Conservation (phyloP, 2,329 filamentous ascomycete species). For the Chaetomiaceae sp. region DNA sequence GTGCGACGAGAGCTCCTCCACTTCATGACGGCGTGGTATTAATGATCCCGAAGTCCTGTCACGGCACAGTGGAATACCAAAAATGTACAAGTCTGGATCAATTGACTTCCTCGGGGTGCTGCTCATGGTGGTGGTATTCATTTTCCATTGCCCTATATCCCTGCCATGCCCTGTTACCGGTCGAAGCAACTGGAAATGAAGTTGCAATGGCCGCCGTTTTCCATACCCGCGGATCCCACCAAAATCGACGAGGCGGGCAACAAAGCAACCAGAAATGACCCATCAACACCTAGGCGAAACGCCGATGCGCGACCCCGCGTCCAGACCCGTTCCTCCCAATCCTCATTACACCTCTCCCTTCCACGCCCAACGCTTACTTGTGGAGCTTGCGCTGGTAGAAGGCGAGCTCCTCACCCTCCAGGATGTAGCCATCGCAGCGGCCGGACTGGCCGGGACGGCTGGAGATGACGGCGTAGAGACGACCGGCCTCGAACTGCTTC, state of each 20-base stretch:
- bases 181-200: constrained; percentile 22
- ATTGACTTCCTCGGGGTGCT: constrained; percentile 18
- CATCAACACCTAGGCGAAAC: constrained; percentile 25
- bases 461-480: constrained; percentile 88
- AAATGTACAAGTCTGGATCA: constrained; percentile 10
- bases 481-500: constrained; percentile 99
- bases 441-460: constrained; percentile 96
- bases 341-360: constrained; percentile 4
- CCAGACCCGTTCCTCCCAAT: constrained; percentile 19
- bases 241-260: constrained; percentile 10
- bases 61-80: not conserved
- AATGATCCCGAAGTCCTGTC: too few relatives aligned
- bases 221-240: constrained; percentile 11
- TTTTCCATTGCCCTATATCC: constrained; percentile 26
- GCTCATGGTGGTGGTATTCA: constrained; percentile 21
- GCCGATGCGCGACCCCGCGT: constrained; percentile 22
- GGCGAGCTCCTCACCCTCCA: constrained; percentile 98
- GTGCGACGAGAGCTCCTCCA: too few relatives aligned
- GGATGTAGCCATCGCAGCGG: constrained; percentile 92
- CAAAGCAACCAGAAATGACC: constrained; percentile 21
- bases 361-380: constrained; percentile 60
- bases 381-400: constrained; percentile 99
- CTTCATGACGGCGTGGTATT: too few relatives aligned
- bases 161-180: constrained; percentile 24
- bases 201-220: constrained; percentile 17